Evolutionary conservation across 805 yeast genomes (phyloP).

Genomic region (Candida lessepsii): DNA sequence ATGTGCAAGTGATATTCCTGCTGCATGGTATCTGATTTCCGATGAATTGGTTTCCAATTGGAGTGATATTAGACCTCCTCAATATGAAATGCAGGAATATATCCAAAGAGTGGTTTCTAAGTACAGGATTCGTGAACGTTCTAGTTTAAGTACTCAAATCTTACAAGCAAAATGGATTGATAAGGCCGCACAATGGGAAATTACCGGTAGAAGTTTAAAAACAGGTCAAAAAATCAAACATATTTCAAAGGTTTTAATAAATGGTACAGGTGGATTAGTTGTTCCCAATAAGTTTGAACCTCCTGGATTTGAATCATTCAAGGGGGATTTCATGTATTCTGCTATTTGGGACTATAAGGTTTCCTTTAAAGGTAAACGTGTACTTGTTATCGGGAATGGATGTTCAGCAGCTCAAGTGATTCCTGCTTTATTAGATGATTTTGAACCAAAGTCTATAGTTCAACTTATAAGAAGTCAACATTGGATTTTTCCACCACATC

Average conservation of each 20-base stretch:
- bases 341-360: constrained; percentile 38
- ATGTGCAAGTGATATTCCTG: constrained; percentile 46
- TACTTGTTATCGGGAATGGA: constrained; percentile 42
- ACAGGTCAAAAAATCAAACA: constrained; percentile 34
- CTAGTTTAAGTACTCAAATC: constrained; percentile 24
- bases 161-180: constrained; percentile 24
- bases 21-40: constrained; percentile 38
- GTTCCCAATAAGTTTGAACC: constrained; percentile 29
- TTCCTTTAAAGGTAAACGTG: constrained; percentile 32
- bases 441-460: constrained; percentile 23
- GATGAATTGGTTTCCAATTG: constrained; percentile 35
- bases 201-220: constrained; percentile 24
- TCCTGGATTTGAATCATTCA: constrained; percentile 33
- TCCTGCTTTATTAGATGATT: constrained; percentile 34
- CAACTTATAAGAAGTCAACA: constrained; percentile 38
- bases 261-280: constrained; percentile 39
- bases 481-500: constrained; percentile 40
- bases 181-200: constrained; percentile 25
- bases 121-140: constrained; percentile 22
- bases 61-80: constrained; percentile 41
- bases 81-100: constrained; percentile 42
- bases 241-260: constrained; percentile 24
- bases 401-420: constrained; percentile 42
- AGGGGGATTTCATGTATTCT: constrained; percentile 41
- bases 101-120: constrained; percentile 31